These are phyloP conservation scores for Mortierella sp. DNA, from an alignment of 371 early-diverging fungal genomes.

Conservation along the genomic window DNA sequence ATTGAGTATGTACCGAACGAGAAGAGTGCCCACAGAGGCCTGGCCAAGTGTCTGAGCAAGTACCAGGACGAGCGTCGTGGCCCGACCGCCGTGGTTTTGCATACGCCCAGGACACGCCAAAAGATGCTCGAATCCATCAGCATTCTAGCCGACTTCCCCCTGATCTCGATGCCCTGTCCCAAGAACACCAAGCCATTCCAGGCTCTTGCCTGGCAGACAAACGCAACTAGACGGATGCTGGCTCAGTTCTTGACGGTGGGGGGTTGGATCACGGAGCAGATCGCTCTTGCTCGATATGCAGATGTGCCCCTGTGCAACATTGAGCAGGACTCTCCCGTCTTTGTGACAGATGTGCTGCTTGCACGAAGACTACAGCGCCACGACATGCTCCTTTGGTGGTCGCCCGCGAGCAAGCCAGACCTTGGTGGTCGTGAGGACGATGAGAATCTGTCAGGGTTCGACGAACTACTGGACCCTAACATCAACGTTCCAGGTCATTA, in stretches of 20 bases:
- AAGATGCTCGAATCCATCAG: constrained; percentile 65
- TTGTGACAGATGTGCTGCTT: constrained; percentile 85
- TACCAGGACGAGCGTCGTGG: constrained; percentile 74
- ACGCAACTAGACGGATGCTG: constrained; percentile 75
- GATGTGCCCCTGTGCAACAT: constrained; percentile 94
- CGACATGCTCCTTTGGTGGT: constrained; percentile 95
- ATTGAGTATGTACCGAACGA: constrained; percentile 63
- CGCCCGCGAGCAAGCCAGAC: constrained; percentile 82
- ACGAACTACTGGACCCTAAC: constrained; percentile 71
- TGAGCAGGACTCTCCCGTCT: constrained; percentile 79
- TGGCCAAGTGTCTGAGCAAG: constrained; percentile 41
- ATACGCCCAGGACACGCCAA: constrained; percentile 63
- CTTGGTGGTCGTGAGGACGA: constrained; percentile 92
- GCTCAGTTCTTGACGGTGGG: constrained; percentile 77
- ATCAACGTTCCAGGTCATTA: constrained; percentile 83
- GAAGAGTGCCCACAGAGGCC: constrained; percentile 63
- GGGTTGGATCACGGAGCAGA: constrained; percentile 78
- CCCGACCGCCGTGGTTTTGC: constrained; percentile 77
- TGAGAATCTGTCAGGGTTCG: constrained; percentile 68
- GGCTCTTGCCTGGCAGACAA: constrained; percentile 89
- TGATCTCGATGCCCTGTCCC: constrained; percentile 70
- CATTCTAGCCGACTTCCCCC: constrained; percentile 74
- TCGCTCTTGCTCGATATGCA: constrained; percentile 84
- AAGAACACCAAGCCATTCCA: constrained; percentile 70
- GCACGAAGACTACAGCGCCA: constrained; percentile 79